A percentile compares a stretch with the other conserved stretches of the same genome.
Evolutionary conservation across 768 basidiomycete genomes (phyloP).

Genomic region (Clavaria fumosa): DNA sequence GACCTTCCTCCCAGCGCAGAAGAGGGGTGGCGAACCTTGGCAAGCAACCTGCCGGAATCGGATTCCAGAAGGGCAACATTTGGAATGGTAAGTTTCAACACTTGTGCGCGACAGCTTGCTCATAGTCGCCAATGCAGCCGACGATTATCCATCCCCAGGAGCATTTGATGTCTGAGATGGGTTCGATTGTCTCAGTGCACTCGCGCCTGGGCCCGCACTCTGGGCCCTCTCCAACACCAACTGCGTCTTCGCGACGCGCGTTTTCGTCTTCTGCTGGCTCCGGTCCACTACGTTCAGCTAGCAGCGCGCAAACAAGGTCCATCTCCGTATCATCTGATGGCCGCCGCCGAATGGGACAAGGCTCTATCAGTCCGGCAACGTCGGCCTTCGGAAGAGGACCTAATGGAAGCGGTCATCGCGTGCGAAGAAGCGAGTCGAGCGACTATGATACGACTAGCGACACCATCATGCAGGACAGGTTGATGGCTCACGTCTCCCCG

Average conservation of each 20-base stretch:
- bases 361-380: neutral
- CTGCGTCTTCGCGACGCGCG: conserved; percentile 28
- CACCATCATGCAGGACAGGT: too few relatives aligned
- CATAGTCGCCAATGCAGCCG: conserved; percentile 20
- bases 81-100: conserved; percentile 35
- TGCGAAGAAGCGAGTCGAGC: too few relatives aligned
- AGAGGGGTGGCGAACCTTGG: conserved; percentile 44
- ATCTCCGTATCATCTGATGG: neutral
- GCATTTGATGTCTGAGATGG: conserved; percentile 38
- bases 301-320: neutral
- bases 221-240: conserved; percentile 33
- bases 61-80: conserved; percentile 34
- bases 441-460: too few relatives aligned
- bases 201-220: conserved; percentile 37
- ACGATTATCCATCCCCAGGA: conserved; percentile 27
- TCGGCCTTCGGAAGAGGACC: neutral
- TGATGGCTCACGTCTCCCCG: too few relatives aligned
- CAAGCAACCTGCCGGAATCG: conserved; percentile 13
- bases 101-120: neutral
- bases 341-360: neutral
- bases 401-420: too few relatives aligned
- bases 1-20: conserved; percentile 51
- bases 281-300: conserved; percentile 27
- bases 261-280: conserved; percentile 31
- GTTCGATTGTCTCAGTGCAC: conserved; percentile 48